phyloP scores from a whole-genome alignment of 2,329 filamentous ascomycete genomes.

The Xylaria sp. region DNA sequence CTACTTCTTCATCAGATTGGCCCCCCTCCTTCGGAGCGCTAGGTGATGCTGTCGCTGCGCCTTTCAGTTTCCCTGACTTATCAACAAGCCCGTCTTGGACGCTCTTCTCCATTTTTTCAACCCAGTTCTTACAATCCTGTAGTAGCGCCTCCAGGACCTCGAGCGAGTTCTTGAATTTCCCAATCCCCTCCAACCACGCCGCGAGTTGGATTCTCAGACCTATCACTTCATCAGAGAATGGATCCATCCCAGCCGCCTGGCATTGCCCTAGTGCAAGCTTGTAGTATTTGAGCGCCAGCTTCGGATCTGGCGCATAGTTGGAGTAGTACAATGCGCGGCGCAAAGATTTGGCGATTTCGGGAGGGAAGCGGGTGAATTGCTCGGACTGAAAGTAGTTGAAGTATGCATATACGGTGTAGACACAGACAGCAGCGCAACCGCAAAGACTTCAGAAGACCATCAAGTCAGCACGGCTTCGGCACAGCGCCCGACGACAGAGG shows the following conservation, averaged over 20 bases:
- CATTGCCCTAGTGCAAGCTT: slow-evolving; percentile 80
- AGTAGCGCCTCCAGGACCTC: slow-evolving; percentile 82
- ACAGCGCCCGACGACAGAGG: neutral
- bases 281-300: slow-evolving; percentile 84
- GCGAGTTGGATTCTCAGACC: slow-evolving; percentile 88
- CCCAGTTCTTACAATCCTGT: slow-evolving; percentile 72
- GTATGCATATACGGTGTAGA: slow-evolving; percentile 58
- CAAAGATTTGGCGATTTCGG: slow-evolving; percentile 78
- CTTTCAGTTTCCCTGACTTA: slow-evolving; percentile 51
- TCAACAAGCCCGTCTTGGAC: slow-evolving; percentile 59
- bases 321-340: slow-evolving; percentile 88
- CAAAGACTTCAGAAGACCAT: slow-evolving; percentile 49
- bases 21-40: slow-evolving; percentile 34
- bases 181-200: slow-evolving; percentile 80
- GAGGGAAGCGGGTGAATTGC: slow-evolving; percentile 69
- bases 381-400: slow-evolving; percentile 65
- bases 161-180: slow-evolving; percentile 75
- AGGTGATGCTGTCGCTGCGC: slow-evolving; percentile 24
- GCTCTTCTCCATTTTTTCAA: slow-evolving; percentile 63
- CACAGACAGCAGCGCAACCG: slow-evolving; percentile 47
- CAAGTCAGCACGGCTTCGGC: slow-evolving; percentile 40
- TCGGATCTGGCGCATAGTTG: slow-evolving; percentile 77
- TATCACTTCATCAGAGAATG: slow-evolving; percentile 89
- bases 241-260: slow-evolving; percentile 79
- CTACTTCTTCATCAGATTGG: slow-evolving; percentile 29